These are phyloP conservation scores for Linnemannia schmuckeri DNA, from an alignment of 192 early-diverging fungal species.

Conservation along the genomic window DNA sequence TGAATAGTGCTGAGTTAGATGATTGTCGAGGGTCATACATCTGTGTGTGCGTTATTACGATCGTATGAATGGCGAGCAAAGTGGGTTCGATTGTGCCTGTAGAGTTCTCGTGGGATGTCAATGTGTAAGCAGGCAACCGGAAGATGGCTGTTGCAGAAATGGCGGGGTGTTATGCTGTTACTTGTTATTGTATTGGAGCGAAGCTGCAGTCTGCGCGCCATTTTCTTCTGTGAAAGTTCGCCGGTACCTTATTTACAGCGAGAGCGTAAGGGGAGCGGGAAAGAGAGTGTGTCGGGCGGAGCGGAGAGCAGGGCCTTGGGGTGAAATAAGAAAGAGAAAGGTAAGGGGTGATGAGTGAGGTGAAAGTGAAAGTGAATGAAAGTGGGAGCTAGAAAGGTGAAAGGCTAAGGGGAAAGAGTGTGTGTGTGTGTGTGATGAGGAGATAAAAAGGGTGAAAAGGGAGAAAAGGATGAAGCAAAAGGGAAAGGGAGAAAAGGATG, in stretches of 20 bases:
- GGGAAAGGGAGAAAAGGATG: not conserved
- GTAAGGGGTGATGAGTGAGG: not conserved
- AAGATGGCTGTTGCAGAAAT: no score
- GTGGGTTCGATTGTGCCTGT: no score
- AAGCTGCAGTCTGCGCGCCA: not conserved
- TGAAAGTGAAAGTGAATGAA: not conserved
- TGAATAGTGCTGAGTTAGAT: not conserved
- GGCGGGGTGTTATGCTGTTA: not conserved
- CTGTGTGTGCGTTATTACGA: not conserved
- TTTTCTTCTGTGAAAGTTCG: not conserved
- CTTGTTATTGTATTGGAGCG: not conserved
- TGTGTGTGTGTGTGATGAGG: not conserved
- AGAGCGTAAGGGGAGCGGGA: slow-evolving; percentile 1
- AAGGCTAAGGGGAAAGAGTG: no score
- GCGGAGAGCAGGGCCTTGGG: not conserved
- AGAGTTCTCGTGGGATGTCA: not conserved
- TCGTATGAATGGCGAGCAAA: not conserved
- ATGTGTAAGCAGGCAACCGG: no score
- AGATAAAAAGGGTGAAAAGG: not conserved
- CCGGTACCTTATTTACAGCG: not conserved
- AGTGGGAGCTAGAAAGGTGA: not conserved
- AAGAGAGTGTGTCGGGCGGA: not conserved
- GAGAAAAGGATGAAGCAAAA: not conserved
- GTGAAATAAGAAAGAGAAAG: not conserved
- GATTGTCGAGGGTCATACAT: not conserved